Evolutionary conservation across 768 basidiomycete species (phyloP).

Genomic region (Solioccasus polychromus): DNA sequence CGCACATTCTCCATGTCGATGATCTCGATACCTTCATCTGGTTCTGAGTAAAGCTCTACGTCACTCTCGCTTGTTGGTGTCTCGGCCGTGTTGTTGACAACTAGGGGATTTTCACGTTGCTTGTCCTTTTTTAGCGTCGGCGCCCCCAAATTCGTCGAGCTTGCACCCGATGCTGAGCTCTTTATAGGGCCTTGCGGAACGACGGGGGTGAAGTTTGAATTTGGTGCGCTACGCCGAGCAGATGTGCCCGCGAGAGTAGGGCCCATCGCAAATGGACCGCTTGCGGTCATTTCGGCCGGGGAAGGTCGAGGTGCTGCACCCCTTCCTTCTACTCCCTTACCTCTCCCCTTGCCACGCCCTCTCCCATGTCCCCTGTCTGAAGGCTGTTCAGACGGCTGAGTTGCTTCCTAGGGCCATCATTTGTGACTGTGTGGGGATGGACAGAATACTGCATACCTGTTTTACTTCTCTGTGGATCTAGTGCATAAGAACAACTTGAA

Average conservation of each 20-base stretch:
- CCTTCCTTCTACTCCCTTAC: constrained; percentile 53
- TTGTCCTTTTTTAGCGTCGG: constrained; percentile 50
- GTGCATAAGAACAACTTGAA: constrained; percentile 13
- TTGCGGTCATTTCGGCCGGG: constrained; percentile 73
- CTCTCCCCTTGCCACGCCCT: constrained; percentile 47
- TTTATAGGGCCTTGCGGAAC: constrained; percentile 39
- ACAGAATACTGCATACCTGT: constrained; percentile 41
- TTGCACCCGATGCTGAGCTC: constrained; percentile 43
- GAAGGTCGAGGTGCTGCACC: constrained; percentile 44
- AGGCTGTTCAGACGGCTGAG: constrained; percentile 33
- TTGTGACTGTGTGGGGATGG: background rate
- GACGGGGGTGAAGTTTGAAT: constrained; percentile 54
- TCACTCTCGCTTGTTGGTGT: constrained; percentile 42
- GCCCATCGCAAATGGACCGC: constrained; percentile 86
- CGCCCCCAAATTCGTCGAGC: constrained; percentile 47
- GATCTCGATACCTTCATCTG: constrained; percentile 85
- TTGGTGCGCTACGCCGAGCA: constrained; percentile 46
- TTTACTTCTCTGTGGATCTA: constrained; percentile 55
- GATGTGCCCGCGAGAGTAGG: constrained; percentile 65
- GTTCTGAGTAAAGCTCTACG: constrained; percentile 78
- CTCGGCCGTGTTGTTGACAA: constrained; percentile 24
- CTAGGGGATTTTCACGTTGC: constrained; percentile 26
- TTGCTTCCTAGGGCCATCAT: constrained; percentile 44
- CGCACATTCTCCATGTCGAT: constrained; percentile 77
- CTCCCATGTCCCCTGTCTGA: constrained; percentile 42